phyloP scores from a whole-genome alignment of 106 monocot genomes.

The Hemerocallis citrina region DNA sequence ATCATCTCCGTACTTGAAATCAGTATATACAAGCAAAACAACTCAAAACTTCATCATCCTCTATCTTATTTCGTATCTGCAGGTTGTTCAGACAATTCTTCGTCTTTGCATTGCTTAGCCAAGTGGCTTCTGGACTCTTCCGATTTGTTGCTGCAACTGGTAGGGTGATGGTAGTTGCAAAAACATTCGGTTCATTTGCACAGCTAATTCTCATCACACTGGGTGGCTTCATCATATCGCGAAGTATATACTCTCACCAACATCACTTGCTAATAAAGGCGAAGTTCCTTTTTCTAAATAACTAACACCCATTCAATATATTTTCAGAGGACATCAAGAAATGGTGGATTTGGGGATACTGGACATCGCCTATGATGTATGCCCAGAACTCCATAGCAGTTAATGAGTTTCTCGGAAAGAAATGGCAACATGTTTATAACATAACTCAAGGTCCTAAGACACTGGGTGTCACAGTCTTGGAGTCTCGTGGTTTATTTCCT shows the following conservation, averaged over 20 bases:
- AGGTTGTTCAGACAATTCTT: conserved; percentile 44
- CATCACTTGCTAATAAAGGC: neutral
- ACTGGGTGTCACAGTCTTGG: conserved; percentile 37
- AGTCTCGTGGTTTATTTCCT: conserved; percentile 47
- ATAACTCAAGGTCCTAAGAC: conserved; percentile 9
- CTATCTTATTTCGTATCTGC: neutral
- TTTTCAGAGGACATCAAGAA: conserved; percentile 43
- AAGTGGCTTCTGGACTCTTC: conserved; percentile 48
- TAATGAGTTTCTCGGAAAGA: conserved; percentile 72
- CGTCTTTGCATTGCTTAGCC: conserved; percentile 38
- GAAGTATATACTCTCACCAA: conserved; percentile 22
- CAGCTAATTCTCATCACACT: conserved; percentile 61
- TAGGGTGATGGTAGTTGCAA: conserved; percentile 57
- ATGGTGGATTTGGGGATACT: conserved; percentile 85
- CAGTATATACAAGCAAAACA: no score
- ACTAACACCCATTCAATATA: neutral
- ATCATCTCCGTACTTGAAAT: neutral
- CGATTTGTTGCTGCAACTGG: conserved; percentile 38
- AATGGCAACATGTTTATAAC: conserved; percentile 43
- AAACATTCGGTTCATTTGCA: conserved; percentile 64
- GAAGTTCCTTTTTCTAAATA: neutral
- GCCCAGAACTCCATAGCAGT: conserved; percentile 73
- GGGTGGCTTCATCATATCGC: conserved; percentile 62
- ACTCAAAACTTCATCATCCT: neutral
- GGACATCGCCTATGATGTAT: conserved; percentile 84